These are phyloP conservation scores for Sordariomycetes sp. DNA, from an alignment of 2,329 filamentous ascomycete genomes.

Conservation along the genomic window DNA sequence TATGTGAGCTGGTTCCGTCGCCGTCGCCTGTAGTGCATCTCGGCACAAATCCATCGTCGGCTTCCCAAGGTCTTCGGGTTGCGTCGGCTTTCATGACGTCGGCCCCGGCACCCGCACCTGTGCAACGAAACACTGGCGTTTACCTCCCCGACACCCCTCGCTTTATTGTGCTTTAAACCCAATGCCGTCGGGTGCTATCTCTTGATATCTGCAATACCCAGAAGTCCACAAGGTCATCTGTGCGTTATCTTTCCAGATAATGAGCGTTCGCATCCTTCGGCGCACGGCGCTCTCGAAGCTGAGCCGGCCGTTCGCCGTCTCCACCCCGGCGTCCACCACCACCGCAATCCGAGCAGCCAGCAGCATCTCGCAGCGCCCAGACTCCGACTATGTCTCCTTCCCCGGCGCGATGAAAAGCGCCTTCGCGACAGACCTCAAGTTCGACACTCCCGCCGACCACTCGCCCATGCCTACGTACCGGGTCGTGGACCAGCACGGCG, in stretches of 20 bases:
- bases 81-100: constrained; percentile 20
- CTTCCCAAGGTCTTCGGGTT: constrained; percentile 5
- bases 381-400: constrained; percentile 53
- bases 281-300: constrained; percentile 11
- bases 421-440: constrained; percentile 70
- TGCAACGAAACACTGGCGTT: constrained; percentile 3
- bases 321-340: constrained; percentile 6
- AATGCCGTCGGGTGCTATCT: background rate
- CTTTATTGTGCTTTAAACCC: background rate
- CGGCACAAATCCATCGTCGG: background rate
- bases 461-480: constrained; percentile 82
- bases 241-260: constrained; percentile 7
- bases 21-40: background rate
- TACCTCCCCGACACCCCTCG: background rate
- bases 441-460: constrained; percentile 59
- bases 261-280: constrained; percentile 20
- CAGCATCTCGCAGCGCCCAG: constrained; percentile 41
- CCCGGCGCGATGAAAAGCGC: constrained; percentile 92
- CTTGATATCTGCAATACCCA: background rate
- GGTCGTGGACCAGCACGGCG: constrained; percentile 78
- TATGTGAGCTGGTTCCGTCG: background rate
- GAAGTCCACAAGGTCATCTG: background rate
- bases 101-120: constrained; percentile 6
- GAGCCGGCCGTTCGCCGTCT: constrained; percentile 9
- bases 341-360: constrained; percentile 22